A percentile compares a stretch with the other conserved stretches of the same genome.
Conservation (phyloP, 169 alveolate genomes). For the Eimeria zaria region DNA sequence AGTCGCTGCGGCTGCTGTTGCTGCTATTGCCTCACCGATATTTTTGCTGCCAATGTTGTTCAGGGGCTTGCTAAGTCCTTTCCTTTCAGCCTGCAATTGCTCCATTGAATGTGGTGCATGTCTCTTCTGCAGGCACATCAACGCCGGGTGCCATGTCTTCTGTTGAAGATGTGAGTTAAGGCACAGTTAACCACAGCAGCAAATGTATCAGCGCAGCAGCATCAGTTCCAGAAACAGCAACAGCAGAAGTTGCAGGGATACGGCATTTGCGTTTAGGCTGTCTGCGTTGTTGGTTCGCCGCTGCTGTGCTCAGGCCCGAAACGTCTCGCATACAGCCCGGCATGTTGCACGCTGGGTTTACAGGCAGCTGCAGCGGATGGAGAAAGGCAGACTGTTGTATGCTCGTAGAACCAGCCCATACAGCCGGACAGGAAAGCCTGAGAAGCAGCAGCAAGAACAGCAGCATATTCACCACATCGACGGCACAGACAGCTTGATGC, state of each 20-base stretch:
- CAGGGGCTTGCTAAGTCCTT: neutral
- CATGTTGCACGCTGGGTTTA: conserved; percentile 75
- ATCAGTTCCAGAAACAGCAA: conserved; percentile 16
- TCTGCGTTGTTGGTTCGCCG: neutral
- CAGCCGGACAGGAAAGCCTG: neutral
- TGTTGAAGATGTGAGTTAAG: neutral
- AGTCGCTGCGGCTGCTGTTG: conserved; percentile 15
- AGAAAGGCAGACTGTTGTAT: conserved; percentile 17
- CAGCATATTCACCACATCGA: neutral
- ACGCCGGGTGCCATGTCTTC: neutral
- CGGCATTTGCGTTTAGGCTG: neutral
- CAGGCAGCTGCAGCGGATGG: conserved; percentile 70
- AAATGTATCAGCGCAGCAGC: conserved; percentile 11
- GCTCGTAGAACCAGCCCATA: neutral
- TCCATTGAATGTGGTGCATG: neutral
- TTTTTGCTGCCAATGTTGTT: neutral
- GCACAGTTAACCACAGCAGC: neutral
- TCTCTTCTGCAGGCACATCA: neutral
- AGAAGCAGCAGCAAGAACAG: neutral
- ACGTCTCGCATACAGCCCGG: conserved; percentile 42
- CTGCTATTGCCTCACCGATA: neutral
- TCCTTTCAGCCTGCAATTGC: neutral
- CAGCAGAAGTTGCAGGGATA: neutral
- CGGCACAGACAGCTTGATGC: conserved; percentile 6
- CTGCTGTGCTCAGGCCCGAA: conserved; percentile 51